Conservation (phyloP, 148 eudicot genomes). For the Selenicereus undatus region DNA sequence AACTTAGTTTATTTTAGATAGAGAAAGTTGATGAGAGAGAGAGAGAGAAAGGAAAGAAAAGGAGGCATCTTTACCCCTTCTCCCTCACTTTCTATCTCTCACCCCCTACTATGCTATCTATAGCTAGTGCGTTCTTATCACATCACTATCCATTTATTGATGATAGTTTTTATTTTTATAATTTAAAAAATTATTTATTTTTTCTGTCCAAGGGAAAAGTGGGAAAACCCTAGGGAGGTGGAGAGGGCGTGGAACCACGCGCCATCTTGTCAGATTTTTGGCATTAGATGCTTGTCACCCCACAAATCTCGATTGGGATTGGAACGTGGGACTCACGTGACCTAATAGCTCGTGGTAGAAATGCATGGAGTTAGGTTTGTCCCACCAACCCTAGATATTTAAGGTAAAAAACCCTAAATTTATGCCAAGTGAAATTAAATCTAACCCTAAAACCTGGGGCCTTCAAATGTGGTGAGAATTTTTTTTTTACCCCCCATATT, state of each 20-base stretch:
- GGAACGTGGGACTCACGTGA: conserved; percentile 18
- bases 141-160: conserved; percentile 21
- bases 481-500: not conserved
- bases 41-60: not conserved
- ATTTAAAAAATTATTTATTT: not conserved
- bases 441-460: conserved; percentile 39
- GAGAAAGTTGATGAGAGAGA: conserved; percentile 6
- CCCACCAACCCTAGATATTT: conserved; percentile 38
- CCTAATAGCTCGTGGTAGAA: not conserved
- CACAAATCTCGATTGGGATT: conserved; percentile 23
- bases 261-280: conserved; percentile 26
- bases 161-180: not conserved
- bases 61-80: conserved; percentile 13
- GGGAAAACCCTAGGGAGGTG: conserved; percentile 28
- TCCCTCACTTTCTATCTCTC: not conserved
- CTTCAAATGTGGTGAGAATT: conserved; percentile 23
- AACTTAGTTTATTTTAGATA: conserved; percentile 10
- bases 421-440: conserved; percentile 16
- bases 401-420: conserved; percentile 29
- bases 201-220: not conserved
- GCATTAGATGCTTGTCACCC: conserved; percentile 27
- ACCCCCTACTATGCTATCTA: conserved; percentile 9
- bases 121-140: conserved; percentile 33
- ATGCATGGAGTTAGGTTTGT: conserved; percentile 11
- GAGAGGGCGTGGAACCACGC: conserved; percentile 9